These are phyloP conservation scores for Gardenia jasminoides DNA, from an alignment of 257 asterid species.

Conservation along the genomic window DNA sequence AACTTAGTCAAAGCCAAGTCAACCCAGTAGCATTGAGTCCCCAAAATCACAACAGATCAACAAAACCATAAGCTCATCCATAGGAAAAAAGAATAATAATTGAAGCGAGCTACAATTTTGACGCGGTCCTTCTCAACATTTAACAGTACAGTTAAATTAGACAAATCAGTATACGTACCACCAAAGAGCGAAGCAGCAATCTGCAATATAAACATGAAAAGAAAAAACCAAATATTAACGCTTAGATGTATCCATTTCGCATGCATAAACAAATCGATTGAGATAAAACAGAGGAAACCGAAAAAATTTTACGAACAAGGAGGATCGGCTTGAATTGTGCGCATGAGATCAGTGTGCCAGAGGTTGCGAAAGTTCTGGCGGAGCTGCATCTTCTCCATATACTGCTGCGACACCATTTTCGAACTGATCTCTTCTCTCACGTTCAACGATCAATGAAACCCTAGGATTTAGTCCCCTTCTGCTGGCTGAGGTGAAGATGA, in stretches of 20 bases:
- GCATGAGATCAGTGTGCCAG: constrained; percentile 97
- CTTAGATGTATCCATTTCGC: neutral
- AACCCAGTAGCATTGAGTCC: neutral
- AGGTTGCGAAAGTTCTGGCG: constrained; percentile 86
- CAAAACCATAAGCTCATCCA: neutral
- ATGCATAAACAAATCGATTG: neutral
- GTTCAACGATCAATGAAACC: constrained; percentile 4
- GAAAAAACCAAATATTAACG: constrained; percentile 13
- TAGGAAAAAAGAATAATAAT: neutral
- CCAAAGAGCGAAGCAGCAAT: constrained; percentile 90
- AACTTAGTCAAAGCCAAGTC: constrained; percentile 7
- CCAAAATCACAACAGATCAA: neutral
- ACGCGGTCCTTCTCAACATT: constrained; percentile 12
- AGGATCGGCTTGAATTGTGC: constrained; percentile 69
- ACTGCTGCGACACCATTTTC: constrained; percentile 66
- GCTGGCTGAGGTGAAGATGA: neutral
- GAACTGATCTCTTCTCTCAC: constrained; percentile 15
- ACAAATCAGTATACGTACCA: constrained; percentile 52
- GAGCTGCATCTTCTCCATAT: constrained; percentile 79
- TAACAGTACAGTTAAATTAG: neutral
- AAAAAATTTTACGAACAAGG: constrained; percentile 49
- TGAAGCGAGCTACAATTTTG: neutral
- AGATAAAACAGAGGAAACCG: neutral
- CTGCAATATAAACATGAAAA: constrained; percentile 42
- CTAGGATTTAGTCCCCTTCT: constrained; percentile 2